These are phyloP conservation scores for Eucalyptus regnans DNA, from an alignment of 345 rosid genomes.

Conservation along the genomic window DNA sequence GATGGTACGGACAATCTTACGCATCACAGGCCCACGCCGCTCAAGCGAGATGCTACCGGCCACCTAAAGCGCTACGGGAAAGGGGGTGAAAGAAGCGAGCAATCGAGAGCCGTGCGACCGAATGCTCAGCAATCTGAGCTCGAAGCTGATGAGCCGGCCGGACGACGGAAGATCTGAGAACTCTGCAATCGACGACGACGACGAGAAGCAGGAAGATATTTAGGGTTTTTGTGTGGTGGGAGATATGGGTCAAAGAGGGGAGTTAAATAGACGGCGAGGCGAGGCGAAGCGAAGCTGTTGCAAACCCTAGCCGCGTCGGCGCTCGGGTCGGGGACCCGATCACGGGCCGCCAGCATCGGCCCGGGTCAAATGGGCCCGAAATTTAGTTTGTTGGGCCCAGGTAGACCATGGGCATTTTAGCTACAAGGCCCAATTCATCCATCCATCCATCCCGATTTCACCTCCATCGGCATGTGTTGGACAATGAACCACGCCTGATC, in stretches of 20 bases:
- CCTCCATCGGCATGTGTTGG: not conserved
- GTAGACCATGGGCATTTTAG: not conserved
- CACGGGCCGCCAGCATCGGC: not conserved
- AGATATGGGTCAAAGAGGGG: rapidly evolving
- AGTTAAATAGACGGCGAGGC: not conserved
- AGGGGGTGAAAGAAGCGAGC: not conserved
- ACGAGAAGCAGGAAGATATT: rapidly evolving
- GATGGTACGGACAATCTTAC: conserved; percentile 45
- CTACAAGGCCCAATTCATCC: not conserved
- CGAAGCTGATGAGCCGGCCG: rapidly evolving
- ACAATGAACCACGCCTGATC: not conserved
- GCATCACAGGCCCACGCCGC: conserved; percentile 24
- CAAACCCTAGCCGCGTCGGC: not conserved
- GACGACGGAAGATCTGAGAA: not conserved
- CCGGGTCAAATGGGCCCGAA: not conserved
- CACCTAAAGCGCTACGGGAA: not conserved
- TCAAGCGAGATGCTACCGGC: not conserved
- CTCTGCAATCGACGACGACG: not conserved
- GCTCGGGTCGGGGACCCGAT: not conserved
- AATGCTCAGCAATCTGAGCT: not conserved
- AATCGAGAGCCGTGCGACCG: not conserved
- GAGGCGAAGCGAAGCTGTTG: rapidly evolving
- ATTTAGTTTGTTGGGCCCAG: rapidly evolving
- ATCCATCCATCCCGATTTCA: not conserved
- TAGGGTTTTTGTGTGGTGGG: not conserved